phyloP scores from a whole-genome alignment of 1,139 yeast genomes.

The Saccharomyces pastorianus region DNA sequence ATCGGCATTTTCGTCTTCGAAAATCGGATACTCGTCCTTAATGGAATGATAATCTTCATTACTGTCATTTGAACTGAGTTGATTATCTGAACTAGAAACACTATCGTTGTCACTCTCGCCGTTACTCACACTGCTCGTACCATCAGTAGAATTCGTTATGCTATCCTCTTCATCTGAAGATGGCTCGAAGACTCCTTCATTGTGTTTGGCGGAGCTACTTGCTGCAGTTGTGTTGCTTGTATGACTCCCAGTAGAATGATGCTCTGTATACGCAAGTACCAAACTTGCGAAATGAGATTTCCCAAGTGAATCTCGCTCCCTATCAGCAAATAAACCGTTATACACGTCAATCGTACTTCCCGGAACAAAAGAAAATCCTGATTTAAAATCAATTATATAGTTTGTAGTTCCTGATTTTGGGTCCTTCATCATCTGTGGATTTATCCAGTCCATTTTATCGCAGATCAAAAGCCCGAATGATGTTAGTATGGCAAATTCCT shows the following conservation, averaged over 20 bases:
- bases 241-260: background rate
- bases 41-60: background rate
- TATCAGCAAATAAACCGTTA: slow-evolving; percentile 22
- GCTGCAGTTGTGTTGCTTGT: background rate
- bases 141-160: background rate
- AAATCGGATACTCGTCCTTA: background rate
- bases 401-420: slow-evolving; percentile 21
- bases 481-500: slow-evolving; percentile 38
- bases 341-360: slow-evolving; percentile 11
- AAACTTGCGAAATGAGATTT: slow-evolving; percentile 3
- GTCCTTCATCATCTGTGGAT: slow-evolving; percentile 21
- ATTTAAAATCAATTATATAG: slow-evolving; percentile 25
- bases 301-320: slow-evolving; percentile 7
- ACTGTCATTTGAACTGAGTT: background rate
- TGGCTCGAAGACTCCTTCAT: background rate
- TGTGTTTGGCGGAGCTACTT: background rate
- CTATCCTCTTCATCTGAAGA: background rate
- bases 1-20: slow-evolving; percentile 6
- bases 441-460: slow-evolving; percentile 31
- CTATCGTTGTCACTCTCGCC: background rate
- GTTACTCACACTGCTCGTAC: background rate
- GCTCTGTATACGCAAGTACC: background rate
- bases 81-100: background rate
- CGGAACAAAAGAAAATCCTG: slow-evolving; percentile 6
- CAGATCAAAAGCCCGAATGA: slow-evolving; percentile 39